phyloP scores from a whole-genome alignment of 805 yeast species.

The Pichia rugopelliculosa region DNA sequence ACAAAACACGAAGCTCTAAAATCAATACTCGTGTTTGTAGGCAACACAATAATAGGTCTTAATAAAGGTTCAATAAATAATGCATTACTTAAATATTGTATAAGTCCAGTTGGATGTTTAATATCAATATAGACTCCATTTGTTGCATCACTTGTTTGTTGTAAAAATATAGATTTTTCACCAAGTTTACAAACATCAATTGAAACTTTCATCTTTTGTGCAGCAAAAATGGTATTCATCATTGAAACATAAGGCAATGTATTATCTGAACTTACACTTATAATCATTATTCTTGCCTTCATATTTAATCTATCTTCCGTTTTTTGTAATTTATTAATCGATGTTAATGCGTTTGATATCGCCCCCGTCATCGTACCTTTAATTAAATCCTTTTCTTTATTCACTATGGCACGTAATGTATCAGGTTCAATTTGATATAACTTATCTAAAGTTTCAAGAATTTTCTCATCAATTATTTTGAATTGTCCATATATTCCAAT shows the following conservation, averaged over 20 bases:
- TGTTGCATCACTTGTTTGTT: slow-evolving; percentile 94
- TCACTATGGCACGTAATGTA: slow-evolving; percentile 16
- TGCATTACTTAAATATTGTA: slow-evolving; percentile 78
- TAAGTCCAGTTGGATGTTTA: slow-evolving; percentile 62
- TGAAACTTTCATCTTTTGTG: slow-evolving; percentile 84
- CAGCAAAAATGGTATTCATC: slow-evolving; percentile 94
- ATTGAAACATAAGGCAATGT: slow-evolving; percentile 81
- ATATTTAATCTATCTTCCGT: slow-evolving; percentile 38
- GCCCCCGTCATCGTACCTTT: slow-evolving; percentile 66
- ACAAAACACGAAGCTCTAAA: slow-evolving; percentile 91
- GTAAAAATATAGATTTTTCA: slow-evolving; percentile 68
- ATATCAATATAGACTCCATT: slow-evolving; percentile 77
- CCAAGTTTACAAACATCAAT: slow-evolving; percentile 86
- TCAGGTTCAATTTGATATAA: slow-evolving; percentile 32
- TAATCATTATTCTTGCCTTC: slow-evolving; percentile 57
- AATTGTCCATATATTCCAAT: slow-evolving; percentile 81
- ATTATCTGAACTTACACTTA: slow-evolving; percentile 65
- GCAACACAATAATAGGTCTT: slow-evolving; percentile 67
- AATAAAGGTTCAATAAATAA: slow-evolving; percentile 81
- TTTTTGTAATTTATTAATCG: slow-evolving; percentile 60
- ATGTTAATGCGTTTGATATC: slow-evolving; percentile 71
- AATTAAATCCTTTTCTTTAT: slow-evolving; percentile 26
- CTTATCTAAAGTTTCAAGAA: slow-evolving; percentile 49
- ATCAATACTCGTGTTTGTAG: slow-evolving; percentile 80
- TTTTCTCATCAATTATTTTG: slow-evolving; percentile 65